A percentile compares a stretch with the other conserved stretches of the same genome.
Evolutionary conservation across 2,329 filamentous ascomycete species (phyloP).

Genomic region (Calonectria hawksworthii): DNA sequence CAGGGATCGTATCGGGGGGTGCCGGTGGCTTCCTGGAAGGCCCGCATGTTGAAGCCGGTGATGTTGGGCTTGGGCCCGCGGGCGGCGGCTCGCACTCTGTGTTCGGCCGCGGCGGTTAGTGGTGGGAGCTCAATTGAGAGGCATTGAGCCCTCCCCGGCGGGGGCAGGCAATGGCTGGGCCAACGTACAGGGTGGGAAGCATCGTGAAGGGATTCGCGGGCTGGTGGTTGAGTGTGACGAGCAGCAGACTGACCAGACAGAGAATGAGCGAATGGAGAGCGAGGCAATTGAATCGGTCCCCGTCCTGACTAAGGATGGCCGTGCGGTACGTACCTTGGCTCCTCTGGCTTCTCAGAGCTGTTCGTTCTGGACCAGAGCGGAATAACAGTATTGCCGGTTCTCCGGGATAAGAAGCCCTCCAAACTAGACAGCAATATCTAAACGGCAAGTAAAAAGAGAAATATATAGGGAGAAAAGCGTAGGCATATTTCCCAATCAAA

Average conservation of each 20-base stretch:
- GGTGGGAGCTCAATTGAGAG: slow-evolving; percentile 12
- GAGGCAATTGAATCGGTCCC: slow-evolving; percentile 47
- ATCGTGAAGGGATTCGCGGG: slow-evolving; percentile 49
- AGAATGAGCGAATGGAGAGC: slow-evolving; percentile 47
- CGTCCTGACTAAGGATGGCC: slow-evolving; percentile 32
- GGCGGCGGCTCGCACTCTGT: slow-evolving; percentile 64
- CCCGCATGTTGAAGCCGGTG: slow-evolving; percentile 92
- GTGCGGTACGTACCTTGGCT: slow-evolving; percentile 18
- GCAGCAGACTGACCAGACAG: slow-evolving; percentile 16
- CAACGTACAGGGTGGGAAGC: slow-evolving; percentile 56
- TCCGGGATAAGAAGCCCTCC: slow-evolving; percentile 17
- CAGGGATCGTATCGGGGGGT: slow-evolving; percentile 75
- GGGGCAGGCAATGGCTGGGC: slow-evolving; percentile 1
- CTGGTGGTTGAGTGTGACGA: slow-evolving; percentile 45
- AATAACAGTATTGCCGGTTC: slow-evolving; percentile 40
- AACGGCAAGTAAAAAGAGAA: background rate
- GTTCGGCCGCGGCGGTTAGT: slow-evolving; percentile 23
- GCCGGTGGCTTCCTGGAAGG: slow-evolving; percentile 80
- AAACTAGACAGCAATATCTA: background rate
- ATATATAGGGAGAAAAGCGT: background rate
- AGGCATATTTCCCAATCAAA: too few relatives aligned
- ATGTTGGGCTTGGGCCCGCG: slow-evolving; percentile 76
- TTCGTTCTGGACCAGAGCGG: slow-evolving; percentile 33
- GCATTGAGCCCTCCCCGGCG: background rate
- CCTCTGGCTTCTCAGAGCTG: background rate